A percentile compares a stretch with the other conserved stretches of the same genome.
Evolutionary conservation across 2,329 filamentous ascomycete species (phyloP).

Genomic region (Colletotrichum trifolii): DNA sequence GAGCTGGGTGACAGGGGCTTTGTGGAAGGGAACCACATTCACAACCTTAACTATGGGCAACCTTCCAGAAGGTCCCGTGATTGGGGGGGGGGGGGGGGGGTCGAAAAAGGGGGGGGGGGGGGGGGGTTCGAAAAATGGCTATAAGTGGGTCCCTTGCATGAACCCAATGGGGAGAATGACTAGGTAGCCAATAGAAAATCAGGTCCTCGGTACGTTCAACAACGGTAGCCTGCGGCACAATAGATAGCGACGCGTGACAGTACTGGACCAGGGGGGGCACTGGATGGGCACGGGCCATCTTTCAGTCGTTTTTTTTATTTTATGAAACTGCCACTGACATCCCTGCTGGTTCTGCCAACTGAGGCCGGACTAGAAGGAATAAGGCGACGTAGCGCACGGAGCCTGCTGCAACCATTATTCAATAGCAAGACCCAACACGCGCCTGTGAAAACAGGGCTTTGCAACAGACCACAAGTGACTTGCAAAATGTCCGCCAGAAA

Average conservation of each 20-base stretch:
- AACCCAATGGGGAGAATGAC: background rate
- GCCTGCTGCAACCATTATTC: conserved; percentile 14
- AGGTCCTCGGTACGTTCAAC: background rate
- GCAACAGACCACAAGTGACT: conserved; percentile 24
- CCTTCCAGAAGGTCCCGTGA: no score
- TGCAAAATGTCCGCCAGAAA: conserved; percentile 35
- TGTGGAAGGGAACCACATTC: no score
- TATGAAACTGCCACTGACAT: no score
- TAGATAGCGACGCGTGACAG: conserved; percentile 24
- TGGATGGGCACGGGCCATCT: no score
- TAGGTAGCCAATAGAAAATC: conserved; percentile 36
- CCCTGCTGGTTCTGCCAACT: no score
- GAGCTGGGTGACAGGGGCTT: no score
- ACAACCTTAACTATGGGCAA: no score
- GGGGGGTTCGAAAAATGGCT: background rate
- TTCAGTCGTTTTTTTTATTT: no score
- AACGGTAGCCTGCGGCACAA: conserved; percentile 3
- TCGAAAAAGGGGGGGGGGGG: no score
- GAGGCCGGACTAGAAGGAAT: background rate
- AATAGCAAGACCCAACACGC: conserved; percentile 19
- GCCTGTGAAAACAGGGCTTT: conserved; percentile 21
- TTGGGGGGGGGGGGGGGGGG: no score
- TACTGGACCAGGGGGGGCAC: background rate
- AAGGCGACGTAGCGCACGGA: conserved; percentile 19
- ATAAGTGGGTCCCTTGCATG: conserved; percentile 29